Evolutionary conservation across 805 yeast species (phyloP), one percentile per base, ranked within the genome.

Genomic region (Saturnispora silvae): DNA sequence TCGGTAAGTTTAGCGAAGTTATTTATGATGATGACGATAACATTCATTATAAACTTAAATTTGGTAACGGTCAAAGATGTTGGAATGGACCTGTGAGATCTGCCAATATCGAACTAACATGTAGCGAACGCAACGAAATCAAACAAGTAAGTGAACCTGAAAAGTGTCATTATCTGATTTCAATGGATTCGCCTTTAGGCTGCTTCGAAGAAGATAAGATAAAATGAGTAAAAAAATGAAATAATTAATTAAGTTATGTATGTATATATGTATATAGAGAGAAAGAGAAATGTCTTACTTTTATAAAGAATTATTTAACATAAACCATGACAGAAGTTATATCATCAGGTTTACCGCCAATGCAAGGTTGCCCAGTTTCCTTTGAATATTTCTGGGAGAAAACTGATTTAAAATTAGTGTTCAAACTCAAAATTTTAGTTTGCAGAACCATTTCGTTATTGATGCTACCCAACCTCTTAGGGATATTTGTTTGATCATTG

Each of bases 271-370:
- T 22, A 10, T 10, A n/a, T n/a, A n/a, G n/a, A n/a, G n/a, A n/a
- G n/a, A n/a, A n/a, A n/a, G n/a, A n/a, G n/a, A n/a, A n/a, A n/a
- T n/a, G n/a, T n/a, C n/a, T n/a, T n/a, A n/a, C n/a, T n/a, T n/a
- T n/a, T 28, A 28, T 14, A 14, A 28, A 41, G 25, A 16, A 28
- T 42, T 40, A 56, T 31, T 50, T 63, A 23, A 82, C 85, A 50
- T 73, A 70, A 31, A 85, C 76, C 50, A 83, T 67, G 2, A 87
- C 80, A 14, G 81, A 73, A 1, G 97, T 85, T 27, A 92, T 81
- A 58, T 89, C 98, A 60, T 89, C 98, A 32, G 86, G 94, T 61
- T 89, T 89, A 11, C 98, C 98, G 24, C 98, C 97, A 41, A 75
- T 65, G 52, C 82, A 81, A 30, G 67, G 63, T 50, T 76, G 80